phyloP scores from a whole-genome alignment of 495 filamentous ascomycete species.

The Collariella sp. region DNA sequence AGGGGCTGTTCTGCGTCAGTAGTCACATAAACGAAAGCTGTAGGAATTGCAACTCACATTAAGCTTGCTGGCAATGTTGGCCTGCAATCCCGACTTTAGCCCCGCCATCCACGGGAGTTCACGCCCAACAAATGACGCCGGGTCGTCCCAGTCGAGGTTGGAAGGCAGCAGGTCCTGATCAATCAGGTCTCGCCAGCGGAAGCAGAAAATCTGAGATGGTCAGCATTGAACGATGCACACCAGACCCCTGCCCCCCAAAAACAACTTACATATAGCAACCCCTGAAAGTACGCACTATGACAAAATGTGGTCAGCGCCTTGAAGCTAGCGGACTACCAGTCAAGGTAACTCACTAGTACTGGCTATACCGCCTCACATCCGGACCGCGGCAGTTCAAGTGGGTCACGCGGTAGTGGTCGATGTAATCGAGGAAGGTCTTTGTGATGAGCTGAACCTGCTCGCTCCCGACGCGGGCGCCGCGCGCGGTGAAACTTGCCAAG shows the following conservation, averaged over 20 bases:
- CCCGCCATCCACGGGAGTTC: conserved; percentile 66
- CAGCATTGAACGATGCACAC: no score
- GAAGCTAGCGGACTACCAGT: no score
- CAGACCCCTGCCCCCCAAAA: no score
- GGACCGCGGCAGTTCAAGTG: conserved; percentile 65
- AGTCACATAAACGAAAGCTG: background rate
- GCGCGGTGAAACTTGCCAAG: conserved; percentile 72
- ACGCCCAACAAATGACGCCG: conserved; percentile 45
- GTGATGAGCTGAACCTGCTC: conserved; percentile 70
- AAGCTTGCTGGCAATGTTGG: conserved; percentile 72
- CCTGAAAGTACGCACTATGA: conserved; percentile 16
- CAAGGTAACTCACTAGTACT: conserved; percentile 66
- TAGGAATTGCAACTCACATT: conserved; percentile 41
- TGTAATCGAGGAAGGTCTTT: conserved; percentile 60
- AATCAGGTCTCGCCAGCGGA: conserved; percentile 88
- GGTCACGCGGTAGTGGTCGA: conserved; percentile 54
- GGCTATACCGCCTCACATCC: conserved; percentile 69
- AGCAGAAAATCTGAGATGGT: conserved; percentile 81
- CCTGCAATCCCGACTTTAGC: conserved; percentile 61
- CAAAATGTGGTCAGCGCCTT: conserved; percentile 3
- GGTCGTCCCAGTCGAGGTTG: conserved; percentile 47
- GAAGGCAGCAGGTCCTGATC: conserved; percentile 37
- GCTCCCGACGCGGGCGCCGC: conserved; percentile 70
- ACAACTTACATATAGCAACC: conserved; percentile 21
- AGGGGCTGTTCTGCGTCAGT: conserved; percentile 46